A percentile compares a stretch with the other conserved stretches of the same genome.
Evolutionary conservation across 805 yeast species (phyloP).

Genomic region (Hanseniaspora jakobsenii): DNA sequence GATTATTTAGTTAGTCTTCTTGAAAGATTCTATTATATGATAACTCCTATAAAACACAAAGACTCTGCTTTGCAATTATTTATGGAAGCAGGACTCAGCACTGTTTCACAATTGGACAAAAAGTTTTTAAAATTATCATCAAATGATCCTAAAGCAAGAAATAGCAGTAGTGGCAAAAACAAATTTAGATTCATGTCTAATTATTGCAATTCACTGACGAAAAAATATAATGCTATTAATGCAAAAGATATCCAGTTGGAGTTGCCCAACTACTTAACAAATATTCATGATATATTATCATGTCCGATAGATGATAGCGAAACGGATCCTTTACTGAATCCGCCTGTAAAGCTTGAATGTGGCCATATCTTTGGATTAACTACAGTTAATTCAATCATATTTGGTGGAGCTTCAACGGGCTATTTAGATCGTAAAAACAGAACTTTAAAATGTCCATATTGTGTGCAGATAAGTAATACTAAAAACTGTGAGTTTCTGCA

Average conservation of each 20-base stretch:
- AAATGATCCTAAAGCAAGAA: too few relatives aligned
- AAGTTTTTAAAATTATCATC: too few relatives aligned
- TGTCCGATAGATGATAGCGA: slow-evolving; percentile 7
- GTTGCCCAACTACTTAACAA: background rate
- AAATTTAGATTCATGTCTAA: too few relatives aligned
- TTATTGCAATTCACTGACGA: too few relatives aligned
- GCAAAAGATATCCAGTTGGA: background rate
- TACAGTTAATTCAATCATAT: slow-evolving; percentile 4
- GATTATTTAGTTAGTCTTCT: background rate
- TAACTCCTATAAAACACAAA: slow-evolving; percentile 1
- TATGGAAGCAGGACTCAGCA: slow-evolving; percentile 1
- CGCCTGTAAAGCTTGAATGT: background rate
- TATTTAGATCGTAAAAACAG: too few relatives aligned
- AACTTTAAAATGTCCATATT: slow-evolving; percentile 13
- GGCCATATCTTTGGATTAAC: slow-evolving; percentile 14
- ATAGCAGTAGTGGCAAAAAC: too few relatives aligned
- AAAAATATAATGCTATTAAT: too few relatives aligned
- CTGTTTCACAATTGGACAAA: too few relatives aligned
- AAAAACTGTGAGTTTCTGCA: too few relatives aligned
- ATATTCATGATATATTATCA: background rate
- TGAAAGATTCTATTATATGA: background rate
- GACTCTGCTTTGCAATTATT: slow-evolving; percentile 2
- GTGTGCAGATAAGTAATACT: too few relatives aligned
- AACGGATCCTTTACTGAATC: background rate
- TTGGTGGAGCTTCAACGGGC: too few relatives aligned